Percentiles rank a stretch among this genome's conserved stretches.
Evolutionary conservation across 2,329 filamentous ascomycete species (phyloP).

Genomic region (Bipolaris gigantea): DNA sequence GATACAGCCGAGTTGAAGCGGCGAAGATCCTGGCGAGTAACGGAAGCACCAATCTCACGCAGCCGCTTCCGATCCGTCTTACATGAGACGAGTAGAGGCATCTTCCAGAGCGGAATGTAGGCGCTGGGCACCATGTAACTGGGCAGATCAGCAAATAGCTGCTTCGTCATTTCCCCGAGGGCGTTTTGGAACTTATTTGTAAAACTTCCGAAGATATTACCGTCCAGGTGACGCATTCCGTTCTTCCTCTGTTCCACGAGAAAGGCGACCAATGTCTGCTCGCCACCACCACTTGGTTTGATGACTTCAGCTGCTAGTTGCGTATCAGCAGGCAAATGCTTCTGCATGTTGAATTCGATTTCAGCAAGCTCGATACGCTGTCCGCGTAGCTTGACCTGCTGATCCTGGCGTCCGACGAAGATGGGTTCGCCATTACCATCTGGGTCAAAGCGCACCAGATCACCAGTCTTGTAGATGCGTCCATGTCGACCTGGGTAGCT

Average conservation of each 20-base stretch:
- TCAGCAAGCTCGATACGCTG: slow-evolving; percentile 46
- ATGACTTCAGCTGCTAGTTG: slow-evolving; percentile 56
- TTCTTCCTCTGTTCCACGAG: slow-evolving; percentile 37
- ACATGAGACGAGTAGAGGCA: slow-evolving; percentile 41
- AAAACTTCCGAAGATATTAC: slow-evolving; percentile 36
- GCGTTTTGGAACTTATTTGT: slow-evolving; percentile 35
- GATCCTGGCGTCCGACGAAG: slow-evolving; percentile 43
- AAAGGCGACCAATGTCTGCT: slow-evolving; percentile 41
- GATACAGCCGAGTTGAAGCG: slow-evolving; percentile 35
- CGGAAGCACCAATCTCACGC: slow-evolving; percentile 36
- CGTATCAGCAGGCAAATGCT: slow-evolving; percentile 43
- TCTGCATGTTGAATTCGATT: slow-evolving; percentile 46
- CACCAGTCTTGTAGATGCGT: slow-evolving; percentile 39
- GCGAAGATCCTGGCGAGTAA: slow-evolving; percentile 38
- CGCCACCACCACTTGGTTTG: slow-evolving; percentile 38
- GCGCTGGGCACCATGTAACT: slow-evolving; percentile 43
- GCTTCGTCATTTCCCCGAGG: slow-evolving; percentile 34
- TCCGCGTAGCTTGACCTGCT: slow-evolving; percentile 48
- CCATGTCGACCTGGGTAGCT: slow-evolving; percentile 57
- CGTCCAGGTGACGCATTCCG: slow-evolving; percentile 35
- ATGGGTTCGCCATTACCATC: slow-evolving; percentile 41
- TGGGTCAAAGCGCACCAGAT: slow-evolving; percentile 54
- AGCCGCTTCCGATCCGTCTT: slow-evolving; percentile 44
- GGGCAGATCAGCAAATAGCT: slow-evolving; percentile 34
- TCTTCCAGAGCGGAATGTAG: slow-evolving; percentile 42